Evolutionary conservation across 805 yeast genomes (phyloP).

Genomic region (Brettanomyces custersianus): DNA sequence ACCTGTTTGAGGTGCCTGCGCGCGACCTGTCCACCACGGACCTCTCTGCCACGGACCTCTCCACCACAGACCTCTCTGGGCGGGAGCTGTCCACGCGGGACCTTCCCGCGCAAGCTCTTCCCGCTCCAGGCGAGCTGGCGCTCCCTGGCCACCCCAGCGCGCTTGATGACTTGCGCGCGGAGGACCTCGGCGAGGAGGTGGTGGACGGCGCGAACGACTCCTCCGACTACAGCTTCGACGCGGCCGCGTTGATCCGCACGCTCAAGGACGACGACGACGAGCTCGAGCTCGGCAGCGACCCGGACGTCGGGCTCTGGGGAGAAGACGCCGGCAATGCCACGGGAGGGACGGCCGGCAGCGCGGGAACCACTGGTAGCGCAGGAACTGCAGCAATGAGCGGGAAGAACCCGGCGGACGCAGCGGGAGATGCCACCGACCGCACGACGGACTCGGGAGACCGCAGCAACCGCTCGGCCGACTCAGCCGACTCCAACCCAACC

Average conservation of each 20-base stretch:
- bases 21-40: background rate
- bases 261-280: constrained; percentile 30
- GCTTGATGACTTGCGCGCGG: constrained; percentile 30
- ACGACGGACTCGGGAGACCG: no score
- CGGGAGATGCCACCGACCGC: constrained; percentile 12
- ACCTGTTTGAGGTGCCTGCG: constrained; percentile 15
- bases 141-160: background rate
- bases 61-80: constrained; percentile 15
- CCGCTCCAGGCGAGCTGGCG: background rate
- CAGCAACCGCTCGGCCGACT: no score
- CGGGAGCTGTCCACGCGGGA: constrained; percentile 3
- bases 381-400: constrained; percentile 6
- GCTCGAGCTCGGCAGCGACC: constrained; percentile 26
- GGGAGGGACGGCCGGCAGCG: background rate
- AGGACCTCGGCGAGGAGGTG: constrained; percentile 56
- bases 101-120: no score
- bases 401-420: no score
- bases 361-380: background rate
- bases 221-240: constrained; percentile 55
- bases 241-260: constrained; percentile 34
- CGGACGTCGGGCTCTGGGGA: constrained; percentile 27
- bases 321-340: constrained; percentile 30
- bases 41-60: constrained; percentile 11
- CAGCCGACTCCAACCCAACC: no score
- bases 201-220: constrained; percentile 36